Percentiles rank a stretch among this genome's conserved stretches.
These are phyloP conservation scores for Coprinellus micaceus DNA, from an alignment of 768 basidiomycete species.

Conservation along the genomic window DNA sequence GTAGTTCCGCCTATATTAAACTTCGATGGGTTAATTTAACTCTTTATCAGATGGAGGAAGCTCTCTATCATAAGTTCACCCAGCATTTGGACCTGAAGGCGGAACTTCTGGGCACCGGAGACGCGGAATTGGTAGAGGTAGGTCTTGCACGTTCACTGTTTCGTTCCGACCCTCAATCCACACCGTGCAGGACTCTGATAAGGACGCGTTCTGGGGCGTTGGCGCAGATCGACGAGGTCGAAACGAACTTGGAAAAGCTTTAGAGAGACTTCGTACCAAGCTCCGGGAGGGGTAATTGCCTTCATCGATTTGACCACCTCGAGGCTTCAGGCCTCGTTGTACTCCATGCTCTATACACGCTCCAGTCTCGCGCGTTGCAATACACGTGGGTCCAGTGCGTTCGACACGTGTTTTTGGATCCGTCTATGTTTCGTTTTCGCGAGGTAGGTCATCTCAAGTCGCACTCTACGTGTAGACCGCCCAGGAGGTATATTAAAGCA, in stretches of 20 bases:
- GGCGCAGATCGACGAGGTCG: slow-evolving; percentile 62
- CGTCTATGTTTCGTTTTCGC: slow-evolving; percentile 11
- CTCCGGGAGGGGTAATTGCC: slow-evolving; percentile 31
- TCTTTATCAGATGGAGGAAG: slow-evolving; percentile 56
- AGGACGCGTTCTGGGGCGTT: slow-evolving; percentile 77
- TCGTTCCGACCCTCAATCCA: slow-evolving; percentile 5
- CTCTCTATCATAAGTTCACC: slow-evolving; percentile 64
- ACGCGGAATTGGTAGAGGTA: slow-evolving; percentile 69
- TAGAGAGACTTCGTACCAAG: slow-evolving; percentile 57
- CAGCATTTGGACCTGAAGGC: slow-evolving; percentile 60
- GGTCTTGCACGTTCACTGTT: slow-evolving; percentile 10
- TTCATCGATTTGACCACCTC: background rate
- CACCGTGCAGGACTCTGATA: slow-evolving; percentile 57
- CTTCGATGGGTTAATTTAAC: background rate
- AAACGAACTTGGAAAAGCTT: slow-evolving; percentile 72
- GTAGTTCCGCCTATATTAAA: background rate
- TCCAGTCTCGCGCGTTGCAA: too few relatives aligned
- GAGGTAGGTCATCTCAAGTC: too few relatives aligned
- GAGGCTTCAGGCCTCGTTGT: slow-evolving; percentile 24
- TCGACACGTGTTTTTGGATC: slow-evolving; percentile 25
- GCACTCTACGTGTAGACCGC: too few relatives aligned
- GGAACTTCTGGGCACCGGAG: slow-evolving; percentile 60
- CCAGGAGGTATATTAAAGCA: too few relatives aligned
- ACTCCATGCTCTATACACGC: background rate
- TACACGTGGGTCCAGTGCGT: too few relatives aligned